Evolutionary conservation across 1,284 basidiomycete genomes (phyloP).

Genomic region (Prillingera fragicola): DNA sequence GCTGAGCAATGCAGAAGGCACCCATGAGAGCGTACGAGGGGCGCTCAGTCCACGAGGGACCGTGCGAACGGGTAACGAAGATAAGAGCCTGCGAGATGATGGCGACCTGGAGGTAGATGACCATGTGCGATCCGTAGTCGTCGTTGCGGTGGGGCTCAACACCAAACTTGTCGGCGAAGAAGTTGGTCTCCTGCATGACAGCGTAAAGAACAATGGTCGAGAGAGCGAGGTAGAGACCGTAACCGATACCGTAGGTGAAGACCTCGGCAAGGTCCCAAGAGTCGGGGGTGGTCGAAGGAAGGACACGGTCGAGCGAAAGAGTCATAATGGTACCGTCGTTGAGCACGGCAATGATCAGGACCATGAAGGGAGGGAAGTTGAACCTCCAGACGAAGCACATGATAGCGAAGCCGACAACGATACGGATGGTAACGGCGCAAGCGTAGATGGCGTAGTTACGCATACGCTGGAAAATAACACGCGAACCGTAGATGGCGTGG

Average conservation of each 20-base stretch:
- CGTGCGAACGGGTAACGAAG: conserved; percentile 92
- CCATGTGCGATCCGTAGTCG: conserved; percentile 52
- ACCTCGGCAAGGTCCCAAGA: conserved; percentile 96
- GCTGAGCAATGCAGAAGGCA: conserved; percentile 88
- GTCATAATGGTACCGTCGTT: conserved; percentile 99
- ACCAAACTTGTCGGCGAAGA: conserved; percentile 83
- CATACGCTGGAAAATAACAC: conserved; percentile 97
- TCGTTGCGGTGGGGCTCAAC: conserved; percentile 53
- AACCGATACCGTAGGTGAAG: conserved; percentile 89
- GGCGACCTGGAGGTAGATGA: conserved; percentile 78
- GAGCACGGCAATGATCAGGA: conserved; percentile 91
- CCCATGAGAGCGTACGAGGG: conserved; percentile 81
- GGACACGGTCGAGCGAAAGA: conserved; percentile 89
- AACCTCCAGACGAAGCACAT: conserved; percentile 93
- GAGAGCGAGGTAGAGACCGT: conserved; percentile 84
- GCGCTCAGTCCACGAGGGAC: conserved; percentile 97
- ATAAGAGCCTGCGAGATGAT: conserved; percentile 98
- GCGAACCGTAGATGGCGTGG: conserved; percentile 89
- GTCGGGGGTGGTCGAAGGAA: conserved; percentile 86
- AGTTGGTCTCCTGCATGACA: conserved; percentile 78
- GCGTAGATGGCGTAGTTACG: conserved; percentile 91
- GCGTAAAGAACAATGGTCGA: conserved; percentile 81
- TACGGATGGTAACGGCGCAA: conserved; percentile 96
- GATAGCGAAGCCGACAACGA: conserved; percentile 94
- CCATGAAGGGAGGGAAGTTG: conserved; percentile 99